Conservation (phyloP, 768 basidiomycete species). For the Lactarius sp. region DNA sequence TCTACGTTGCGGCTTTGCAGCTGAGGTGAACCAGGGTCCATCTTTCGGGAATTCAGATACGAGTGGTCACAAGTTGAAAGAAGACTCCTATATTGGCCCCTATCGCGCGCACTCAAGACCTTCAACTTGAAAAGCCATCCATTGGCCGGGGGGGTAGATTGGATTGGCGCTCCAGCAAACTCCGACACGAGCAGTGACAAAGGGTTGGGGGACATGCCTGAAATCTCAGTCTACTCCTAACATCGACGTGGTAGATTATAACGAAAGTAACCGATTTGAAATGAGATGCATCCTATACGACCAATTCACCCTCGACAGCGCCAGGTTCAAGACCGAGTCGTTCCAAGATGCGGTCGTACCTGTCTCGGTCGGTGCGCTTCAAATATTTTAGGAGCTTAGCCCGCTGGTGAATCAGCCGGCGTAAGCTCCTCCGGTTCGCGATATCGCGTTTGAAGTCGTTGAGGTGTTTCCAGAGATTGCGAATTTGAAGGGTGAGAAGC, state of each 20-base stretch:
- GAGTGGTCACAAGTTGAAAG: no score
- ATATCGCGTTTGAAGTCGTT: conserved; percentile 65
- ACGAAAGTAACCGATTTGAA: conserved; percentile 29
- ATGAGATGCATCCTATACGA: conserved; percentile 48
- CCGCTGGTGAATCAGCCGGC: conserved; percentile 73
- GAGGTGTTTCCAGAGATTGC: conserved; percentile 74
- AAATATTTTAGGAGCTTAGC: conserved; percentile 81
- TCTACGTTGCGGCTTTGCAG: conserved; percentile 10
- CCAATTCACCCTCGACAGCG: conserved; percentile 86
- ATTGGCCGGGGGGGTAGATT: no score
- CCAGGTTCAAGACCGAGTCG: conserved; percentile 72
- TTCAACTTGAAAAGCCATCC: no score
- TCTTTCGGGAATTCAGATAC: neutral
- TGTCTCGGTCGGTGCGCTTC: conserved; percentile 52
- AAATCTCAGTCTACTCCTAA: no score
- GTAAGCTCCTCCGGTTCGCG: conserved; percentile 69
- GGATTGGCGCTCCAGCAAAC: no score
- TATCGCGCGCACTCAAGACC: no score
- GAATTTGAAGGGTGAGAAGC: conserved; percentile 79
- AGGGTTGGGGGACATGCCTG: no score
- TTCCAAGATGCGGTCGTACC: conserved; percentile 69
- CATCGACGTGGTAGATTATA: no score
- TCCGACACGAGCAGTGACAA: no score
- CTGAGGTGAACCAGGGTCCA: neutral
- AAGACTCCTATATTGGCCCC: no score